Conservation (phyloP, 2,329 filamentous ascomycete species). For the Laburnicola sp. region DNA sequence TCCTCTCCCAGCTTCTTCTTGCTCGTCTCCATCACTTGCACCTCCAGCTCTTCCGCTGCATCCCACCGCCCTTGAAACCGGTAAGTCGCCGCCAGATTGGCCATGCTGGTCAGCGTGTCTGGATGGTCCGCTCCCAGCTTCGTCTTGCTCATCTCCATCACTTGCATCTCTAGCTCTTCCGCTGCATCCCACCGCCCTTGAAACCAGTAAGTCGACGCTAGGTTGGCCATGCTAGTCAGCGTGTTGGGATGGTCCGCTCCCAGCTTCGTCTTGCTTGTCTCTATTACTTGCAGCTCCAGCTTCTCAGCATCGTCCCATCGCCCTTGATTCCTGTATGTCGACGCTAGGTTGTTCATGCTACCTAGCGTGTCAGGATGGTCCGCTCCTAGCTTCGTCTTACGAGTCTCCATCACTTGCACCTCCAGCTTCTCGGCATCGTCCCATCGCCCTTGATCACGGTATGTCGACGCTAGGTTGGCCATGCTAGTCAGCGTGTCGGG, state of each 20-base stretch:
- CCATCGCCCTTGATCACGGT: no score
- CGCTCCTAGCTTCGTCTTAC: background rate
- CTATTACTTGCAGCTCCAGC: background rate
- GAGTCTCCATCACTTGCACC: background rate
- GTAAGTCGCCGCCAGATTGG: no score
- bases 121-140: background rate
- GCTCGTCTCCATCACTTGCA: no score
- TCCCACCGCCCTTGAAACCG: no score
- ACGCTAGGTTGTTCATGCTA: conserved; percentile 1
- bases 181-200: no score
- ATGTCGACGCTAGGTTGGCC: conserved; percentile 2
- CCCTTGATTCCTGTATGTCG: background rate
- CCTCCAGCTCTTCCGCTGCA: no score
- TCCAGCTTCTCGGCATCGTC: no score
- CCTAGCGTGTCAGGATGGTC: no score
- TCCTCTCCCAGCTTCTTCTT: no score
- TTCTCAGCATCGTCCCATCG: background rate
- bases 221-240: conserved; percentile 8
- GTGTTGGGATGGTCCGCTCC: conserved; percentile 10
- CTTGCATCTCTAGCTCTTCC: background rate
- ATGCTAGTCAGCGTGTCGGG: conserved; percentile 14
- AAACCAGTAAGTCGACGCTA: no score
- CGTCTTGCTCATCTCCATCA: background rate
- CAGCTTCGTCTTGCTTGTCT: conserved; percentile 7
- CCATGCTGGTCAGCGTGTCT: background rate